phyloP scores from a whole-genome alignment of 305 asterid species.

The Fraxinus angustifolia region DNA sequence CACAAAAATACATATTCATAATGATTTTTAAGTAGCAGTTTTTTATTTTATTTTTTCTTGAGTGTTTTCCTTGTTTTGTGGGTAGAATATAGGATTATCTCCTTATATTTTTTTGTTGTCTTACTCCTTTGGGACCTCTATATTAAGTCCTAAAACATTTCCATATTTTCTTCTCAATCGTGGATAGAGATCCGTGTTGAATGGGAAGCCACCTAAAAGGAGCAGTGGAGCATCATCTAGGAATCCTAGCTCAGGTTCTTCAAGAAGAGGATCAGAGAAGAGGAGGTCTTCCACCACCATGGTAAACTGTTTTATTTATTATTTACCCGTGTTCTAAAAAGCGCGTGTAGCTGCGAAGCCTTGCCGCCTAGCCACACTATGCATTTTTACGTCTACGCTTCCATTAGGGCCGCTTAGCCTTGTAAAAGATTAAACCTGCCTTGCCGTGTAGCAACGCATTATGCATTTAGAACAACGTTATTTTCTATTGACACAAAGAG shows the following conservation, averaged over 20 bases:
- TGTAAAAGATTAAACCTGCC: not conserved
- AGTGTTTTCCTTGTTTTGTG: not conserved
- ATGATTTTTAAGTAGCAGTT: not conserved
- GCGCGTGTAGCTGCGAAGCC: not conserved
- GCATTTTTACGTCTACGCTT: not conserved
- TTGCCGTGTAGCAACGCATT: not conserved
- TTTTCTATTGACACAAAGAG: not conserved
- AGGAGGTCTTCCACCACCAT: slow-evolving; percentile 61
- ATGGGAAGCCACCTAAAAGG: slow-evolving; percentile 63
- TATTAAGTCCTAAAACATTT: slow-evolving; percentile 14
- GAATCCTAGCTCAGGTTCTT: slow-evolving; percentile 52
- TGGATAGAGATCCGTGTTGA: slow-evolving; percentile 57
- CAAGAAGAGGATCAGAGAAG: slow-evolving; percentile 59
- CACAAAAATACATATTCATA: not conserved
- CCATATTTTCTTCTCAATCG: slow-evolving; percentile 20
- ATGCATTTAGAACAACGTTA: not conserved
- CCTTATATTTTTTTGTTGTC: slow-evolving; percentile 7
- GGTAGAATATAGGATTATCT: not conserved
- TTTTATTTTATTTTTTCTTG: no score
- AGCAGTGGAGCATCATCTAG: slow-evolving; percentile 49
- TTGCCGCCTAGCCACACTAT: not conserved
- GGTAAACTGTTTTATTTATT: slow-evolving; percentile 34
- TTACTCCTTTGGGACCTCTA: slow-evolving; percentile 8
- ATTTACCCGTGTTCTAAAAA: not conserved
- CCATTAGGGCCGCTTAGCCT: not conserved